phyloP scores from a whole-genome alignment of 352 stramenopile species.

The Plasmopara halstedii region DNA sequence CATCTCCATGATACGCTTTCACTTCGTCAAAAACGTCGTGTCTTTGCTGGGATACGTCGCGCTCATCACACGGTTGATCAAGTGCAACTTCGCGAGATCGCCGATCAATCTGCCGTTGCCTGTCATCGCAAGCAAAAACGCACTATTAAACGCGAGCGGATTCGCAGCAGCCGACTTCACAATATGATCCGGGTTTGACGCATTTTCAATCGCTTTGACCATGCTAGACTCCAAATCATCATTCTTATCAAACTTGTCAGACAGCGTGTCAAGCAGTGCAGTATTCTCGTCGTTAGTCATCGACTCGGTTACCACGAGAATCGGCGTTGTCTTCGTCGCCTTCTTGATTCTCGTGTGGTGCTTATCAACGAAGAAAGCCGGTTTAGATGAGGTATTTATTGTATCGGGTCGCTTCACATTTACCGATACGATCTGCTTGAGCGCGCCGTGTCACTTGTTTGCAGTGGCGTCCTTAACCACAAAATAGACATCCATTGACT shows the following conservation, averaged over 20 bases:
- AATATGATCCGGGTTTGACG: not conserved
- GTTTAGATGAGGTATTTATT: not conserved
- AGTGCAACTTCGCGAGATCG: not conserved
- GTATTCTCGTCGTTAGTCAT: not conserved
- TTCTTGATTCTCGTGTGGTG: not conserved
- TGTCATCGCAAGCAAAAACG: not conserved
- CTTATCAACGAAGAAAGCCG: not conserved
- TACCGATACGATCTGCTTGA: not conserved
- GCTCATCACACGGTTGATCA: not conserved
- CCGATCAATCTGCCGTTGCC: not conserved
- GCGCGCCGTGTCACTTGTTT: not conserved
- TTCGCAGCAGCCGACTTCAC: not conserved
- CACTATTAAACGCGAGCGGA: not conserved
- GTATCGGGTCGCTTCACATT: not conserved
- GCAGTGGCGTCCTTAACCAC: not conserved
- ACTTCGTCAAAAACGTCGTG: not conserved
- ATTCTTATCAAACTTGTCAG: not conserved
- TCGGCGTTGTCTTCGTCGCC: not conserved
- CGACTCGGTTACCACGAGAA: not conserved
- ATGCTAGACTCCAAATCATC: not conserved
- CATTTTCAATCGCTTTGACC: not conserved
- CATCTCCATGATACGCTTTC: not conserved
- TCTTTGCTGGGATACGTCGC: not conserved
- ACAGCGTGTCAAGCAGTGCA: not conserved
- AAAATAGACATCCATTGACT: not conserved